Percentiles rank a stretch among this genome's conserved stretches.
phyloP scores from a whole-genome alignment of 768 basidiomycete species.

The Hortiboletus campestris region DNA sequence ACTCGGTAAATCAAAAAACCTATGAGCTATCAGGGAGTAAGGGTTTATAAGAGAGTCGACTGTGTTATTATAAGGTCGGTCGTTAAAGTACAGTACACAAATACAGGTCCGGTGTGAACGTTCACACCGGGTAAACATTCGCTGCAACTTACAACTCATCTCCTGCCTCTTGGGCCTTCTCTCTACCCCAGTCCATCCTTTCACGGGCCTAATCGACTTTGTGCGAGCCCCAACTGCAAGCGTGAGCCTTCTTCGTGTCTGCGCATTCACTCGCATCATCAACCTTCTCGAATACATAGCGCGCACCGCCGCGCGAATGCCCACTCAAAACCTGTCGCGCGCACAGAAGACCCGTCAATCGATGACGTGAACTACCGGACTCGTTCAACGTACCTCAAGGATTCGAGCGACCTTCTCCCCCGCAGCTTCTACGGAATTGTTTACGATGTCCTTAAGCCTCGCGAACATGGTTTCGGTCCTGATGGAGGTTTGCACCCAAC shows the following conservation, averaged over 20 bases:
- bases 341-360: background rate
- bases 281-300: constrained; percentile 28
- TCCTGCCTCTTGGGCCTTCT: constrained; percentile 25
- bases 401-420: constrained; percentile 70
- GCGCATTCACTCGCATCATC: constrained; percentile 23
- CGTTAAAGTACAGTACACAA: background rate
- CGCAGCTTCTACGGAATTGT: constrained; percentile 64
- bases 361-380: too few species aligned
- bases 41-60: too few species aligned
- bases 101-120: background rate
- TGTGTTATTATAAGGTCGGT: too few species aligned
- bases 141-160: constrained; percentile 22
- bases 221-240: constrained; percentile 18
- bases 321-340: constrained; percentile 41
- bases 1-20: too few species aligned
- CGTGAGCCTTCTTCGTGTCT: constrained; percentile 16
- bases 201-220: constrained; percentile 26
- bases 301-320: constrained; percentile 22
- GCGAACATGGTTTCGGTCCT: constrained; percentile 56
- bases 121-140: background rate
- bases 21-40: too few species aligned
- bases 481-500: constrained; percentile 67
- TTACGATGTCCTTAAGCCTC: constrained; percentile 64
- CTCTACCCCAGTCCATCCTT: background rate
- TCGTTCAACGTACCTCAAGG: constrained; percentile 28